Conservation (phyloP, 306 rosid genomes). For the Lathyrus oleraceus region DNA sequence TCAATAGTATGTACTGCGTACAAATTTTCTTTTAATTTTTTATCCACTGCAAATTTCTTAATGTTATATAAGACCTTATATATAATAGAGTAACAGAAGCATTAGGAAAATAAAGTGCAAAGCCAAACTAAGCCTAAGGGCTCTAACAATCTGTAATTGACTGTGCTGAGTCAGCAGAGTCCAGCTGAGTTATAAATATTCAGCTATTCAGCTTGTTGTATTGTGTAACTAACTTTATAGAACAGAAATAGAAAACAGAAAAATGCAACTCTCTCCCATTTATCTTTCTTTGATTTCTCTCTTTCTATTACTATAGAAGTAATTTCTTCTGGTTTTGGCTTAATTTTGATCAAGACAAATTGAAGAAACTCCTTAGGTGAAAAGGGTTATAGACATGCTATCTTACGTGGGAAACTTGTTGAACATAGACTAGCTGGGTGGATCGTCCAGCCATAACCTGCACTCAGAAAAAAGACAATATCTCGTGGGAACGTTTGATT, state of each 20-base stretch:
- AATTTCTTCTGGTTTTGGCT: conserved; percentile 9
- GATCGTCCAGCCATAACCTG: conserved; percentile 87
- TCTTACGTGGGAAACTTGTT: conserved; percentile 83
- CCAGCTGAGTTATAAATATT: no score
- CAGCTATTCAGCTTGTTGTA: no score
- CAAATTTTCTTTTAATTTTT: not conserved
- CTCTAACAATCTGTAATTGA: no score
- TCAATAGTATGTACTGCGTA: not conserved
- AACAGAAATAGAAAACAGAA: no score
- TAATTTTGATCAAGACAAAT: conserved; percentile 16
- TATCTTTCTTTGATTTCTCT: no score
- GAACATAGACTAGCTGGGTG: conserved; percentile 76
- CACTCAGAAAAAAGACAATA: conserved; percentile 36
- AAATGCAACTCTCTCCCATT: no score
- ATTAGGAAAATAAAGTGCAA: no score
- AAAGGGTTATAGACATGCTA: conserved; percentile 29
- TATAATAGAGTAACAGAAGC: no score
- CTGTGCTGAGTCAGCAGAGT: no score
- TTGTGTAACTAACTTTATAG: no score
- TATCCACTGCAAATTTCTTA: conserved; percentile 22
- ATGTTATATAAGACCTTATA: not conserved
- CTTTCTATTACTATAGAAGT: not conserved
- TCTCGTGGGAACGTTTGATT: conserved; percentile 1
- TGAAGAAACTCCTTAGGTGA: conserved; percentile 26
- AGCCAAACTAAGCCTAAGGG: no score